Evolutionary conservation across 805 yeast genomes (phyloP), one percentile per base, ranked within the genome.

Genomic region (Scheffersomyces coipomensis): DNA sequence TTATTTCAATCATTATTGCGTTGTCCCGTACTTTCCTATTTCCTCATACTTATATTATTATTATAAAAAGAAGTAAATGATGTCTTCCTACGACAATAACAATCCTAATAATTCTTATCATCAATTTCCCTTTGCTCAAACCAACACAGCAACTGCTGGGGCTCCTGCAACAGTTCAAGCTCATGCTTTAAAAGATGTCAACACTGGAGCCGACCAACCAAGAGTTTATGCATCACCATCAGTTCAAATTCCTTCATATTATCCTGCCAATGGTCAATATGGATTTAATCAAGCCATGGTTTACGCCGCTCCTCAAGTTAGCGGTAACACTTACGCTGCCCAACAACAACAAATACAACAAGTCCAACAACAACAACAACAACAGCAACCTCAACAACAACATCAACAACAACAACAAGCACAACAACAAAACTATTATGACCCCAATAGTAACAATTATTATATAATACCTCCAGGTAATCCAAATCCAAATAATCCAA

Each of bases 211-310:
- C 5, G 29, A 35, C 19, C 57, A 53, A 34, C 52, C 60, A 7
- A 38, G 59, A 15, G 56, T 37, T 43, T 56, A 55, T 43, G 35
- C 53, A 7, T 41, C 47, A 29, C 53, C 60, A 11, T 45, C 55
- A 50, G 51, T 56, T 18, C 61, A 55, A 40, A 59, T 51, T 39
- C 55, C 56, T 23, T 24, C 27, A 4, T 36, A 29, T 49, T 29
- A 39, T 42, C 41, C 55, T 36, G 42, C 38, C 30, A 23, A 32
- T 30, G 24, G 25, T n/a, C 41, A 33, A 24, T 38, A 38, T 15
- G 27, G 34, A 4, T 15, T 29, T 11, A 25, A 21, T 21, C 42
- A 35, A 29, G 38, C 38, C 23, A 38, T 38, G 36, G 19, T 38
- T 29, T 38, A 38, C 15, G 15, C 37, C 12, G 34, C 44, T 11